Base-by-base conservation (phyloP, 805 yeast genomes). In the Metschnikowia chrysomelidarum region DNA sequence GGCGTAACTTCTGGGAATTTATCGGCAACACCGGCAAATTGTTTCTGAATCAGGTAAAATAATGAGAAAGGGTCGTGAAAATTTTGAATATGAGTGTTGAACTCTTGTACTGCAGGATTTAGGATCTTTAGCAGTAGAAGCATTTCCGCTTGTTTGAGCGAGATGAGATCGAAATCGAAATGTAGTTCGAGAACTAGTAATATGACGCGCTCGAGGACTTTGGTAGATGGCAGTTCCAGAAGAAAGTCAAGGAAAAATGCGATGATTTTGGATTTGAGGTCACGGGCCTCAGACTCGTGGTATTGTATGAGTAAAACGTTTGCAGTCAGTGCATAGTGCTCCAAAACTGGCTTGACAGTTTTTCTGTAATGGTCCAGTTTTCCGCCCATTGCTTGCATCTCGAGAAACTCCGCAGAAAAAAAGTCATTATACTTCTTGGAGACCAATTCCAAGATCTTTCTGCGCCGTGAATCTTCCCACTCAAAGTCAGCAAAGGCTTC, bases 91-190 rank as follows among this genome's bases (percentile, higher is more conserved):
- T 21, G 9, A 8, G 14, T 16, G 16, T 10, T 10, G 13, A 39
- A 15, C 13, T 20, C 14, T 12, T n/a, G 9, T 13, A 42, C 38
- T 23, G 40, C 18, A 9, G 69, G 64, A 37, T 72, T 70, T 45
- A 73, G 66, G 13, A 69, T 46, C 15, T 48, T 56, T 24, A 54
- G 44, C 27, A 56, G 62, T 19, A 73, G 22, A 2, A 72, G 26
- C 2, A 43, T 12, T 17, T 46, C 47, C 24, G 31, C 36, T 20
- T 41, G 50, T 7, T 9, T 15, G 4, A 12, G n/a, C 3, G 43
- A 19, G 4, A 46, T 14, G 3, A 36, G 19, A 8, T 28, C 27
- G 16, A 22, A 32, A 3, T 23, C 22, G 14, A 22, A 16, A 12
- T 36, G 28, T 7, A 30, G 20, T 10, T 35, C 31, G 9, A 35